phyloP scores from a whole-genome alignment of 2,329 filamentous ascomycete genomes.

The Lasiodiplodia citricola region DNA sequence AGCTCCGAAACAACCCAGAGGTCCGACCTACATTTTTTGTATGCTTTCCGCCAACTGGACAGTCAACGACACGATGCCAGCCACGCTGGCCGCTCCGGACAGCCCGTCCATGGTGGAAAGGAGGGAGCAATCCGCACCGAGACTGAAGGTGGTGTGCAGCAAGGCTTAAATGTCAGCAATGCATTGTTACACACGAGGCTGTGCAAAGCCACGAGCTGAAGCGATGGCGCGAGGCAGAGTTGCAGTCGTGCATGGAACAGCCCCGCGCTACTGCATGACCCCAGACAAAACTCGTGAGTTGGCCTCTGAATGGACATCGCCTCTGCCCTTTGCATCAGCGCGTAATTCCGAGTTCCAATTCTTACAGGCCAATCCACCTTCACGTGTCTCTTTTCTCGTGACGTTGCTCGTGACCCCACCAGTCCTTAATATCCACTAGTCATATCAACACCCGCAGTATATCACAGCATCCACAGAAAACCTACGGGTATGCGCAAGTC shows the following conservation, averaged over 20 bases:
- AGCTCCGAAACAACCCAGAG: too few species aligned
- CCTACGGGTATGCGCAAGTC: too few species aligned
- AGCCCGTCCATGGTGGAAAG: slow-evolving; percentile 40
- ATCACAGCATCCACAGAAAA: too few species aligned
- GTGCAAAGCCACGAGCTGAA: neutral
- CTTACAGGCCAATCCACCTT: too few species aligned
- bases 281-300: neutral
- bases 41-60: slow-evolving; percentile 37
- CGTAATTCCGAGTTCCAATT: neutral
- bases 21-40: neutral
- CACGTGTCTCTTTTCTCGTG: too few species aligned
- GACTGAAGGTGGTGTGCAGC: neutral
- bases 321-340: neutral
- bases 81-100: slow-evolving; percentile 43
- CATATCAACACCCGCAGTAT: too few species aligned
- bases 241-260: neutral
- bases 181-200: neutral
- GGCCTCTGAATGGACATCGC: neutral
- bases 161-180: neutral
- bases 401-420: neutral
- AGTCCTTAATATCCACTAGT: neutral
- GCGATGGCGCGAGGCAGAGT: neutral
- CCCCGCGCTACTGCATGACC: neutral
- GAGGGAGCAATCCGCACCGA: neutral
- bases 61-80: slow-evolving; percentile 47